Evolutionary conservation across 2,329 filamentous ascomycete genomes (phyloP).

Genomic region (Pseudofabraea citricarpa): DNA sequence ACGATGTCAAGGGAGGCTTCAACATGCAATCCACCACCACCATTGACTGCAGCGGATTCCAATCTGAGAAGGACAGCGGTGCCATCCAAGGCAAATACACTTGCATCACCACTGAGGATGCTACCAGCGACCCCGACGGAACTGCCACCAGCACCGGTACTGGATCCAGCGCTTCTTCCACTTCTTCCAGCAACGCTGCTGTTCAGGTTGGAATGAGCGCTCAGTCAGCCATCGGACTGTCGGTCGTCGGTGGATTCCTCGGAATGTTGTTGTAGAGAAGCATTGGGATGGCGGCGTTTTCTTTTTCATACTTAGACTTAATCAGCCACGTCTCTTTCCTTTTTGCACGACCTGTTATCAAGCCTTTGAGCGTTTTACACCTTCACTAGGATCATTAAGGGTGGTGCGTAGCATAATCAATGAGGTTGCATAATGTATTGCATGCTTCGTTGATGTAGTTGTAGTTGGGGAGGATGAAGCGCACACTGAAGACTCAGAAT

Average conservation of each 20-base stretch:
- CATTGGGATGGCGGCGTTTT: slow-evolving; percentile 28
- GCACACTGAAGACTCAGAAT: not conserved
- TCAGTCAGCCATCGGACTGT: slow-evolving; percentile 33
- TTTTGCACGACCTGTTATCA: slow-evolving; percentile 8
- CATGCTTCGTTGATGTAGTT: not conserved
- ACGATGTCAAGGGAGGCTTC: slow-evolving; percentile 67
- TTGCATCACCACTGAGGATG: slow-evolving; percentile 31
- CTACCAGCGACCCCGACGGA: slow-evolving; percentile 28
- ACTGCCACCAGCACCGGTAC: slow-evolving; percentile 26
- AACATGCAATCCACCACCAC: slow-evolving; percentile 40
- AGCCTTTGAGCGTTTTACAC: slow-evolving; percentile 2
- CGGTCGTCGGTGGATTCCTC: slow-evolving; percentile 38
- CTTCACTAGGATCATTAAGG: not conserved
- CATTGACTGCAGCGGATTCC: slow-evolving; percentile 23
- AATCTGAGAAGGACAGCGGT: slow-evolving; percentile 25
- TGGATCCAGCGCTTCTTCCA: slow-evolving; percentile 20
- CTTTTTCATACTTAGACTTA: slow-evolving; percentile 28
- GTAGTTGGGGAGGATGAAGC: not conserved
- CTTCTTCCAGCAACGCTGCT: slow-evolving; percentile 29
- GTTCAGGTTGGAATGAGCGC: slow-evolving; percentile 31
- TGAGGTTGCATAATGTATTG: slow-evolving; percentile 1
- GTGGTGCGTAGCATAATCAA: not conserved
- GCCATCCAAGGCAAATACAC: slow-evolving; percentile 42
- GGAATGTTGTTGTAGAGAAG: slow-evolving; percentile 38
- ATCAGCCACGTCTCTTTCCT: slow-evolving; percentile 27